Base-by-base conservation (phyloP, 2,329 filamentous ascomycete genomes). In the Hypoxylon sp. region DNA sequence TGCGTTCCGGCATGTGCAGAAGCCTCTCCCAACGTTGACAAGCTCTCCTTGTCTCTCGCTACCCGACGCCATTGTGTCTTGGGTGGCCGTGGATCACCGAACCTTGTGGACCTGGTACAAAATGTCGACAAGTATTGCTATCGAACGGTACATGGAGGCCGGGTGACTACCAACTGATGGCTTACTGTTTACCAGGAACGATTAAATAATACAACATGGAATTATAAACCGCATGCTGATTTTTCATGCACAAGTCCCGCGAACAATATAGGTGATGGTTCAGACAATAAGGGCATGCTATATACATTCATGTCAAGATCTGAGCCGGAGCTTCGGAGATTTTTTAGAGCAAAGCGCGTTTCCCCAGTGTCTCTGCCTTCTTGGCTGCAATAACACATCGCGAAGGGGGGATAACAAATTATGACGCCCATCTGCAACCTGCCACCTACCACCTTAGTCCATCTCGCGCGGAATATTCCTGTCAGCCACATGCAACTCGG, bases 1-100 rank as follows among this genome's bases (percentile, higher is more conserved):
- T 70, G 57, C 62, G 66, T 70, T 62, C 68, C 59, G 60, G 67
- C 59, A 65, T 68, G 65, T 69, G 62, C 63, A 67, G 67, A 64
- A 67, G 53, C 57, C 64, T 68, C 66, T 64, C 51, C 65, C 62
- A 67, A 68, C 57, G 54, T 62, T 62, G 62, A 64, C 53, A 69
- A 61, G 57, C 47, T 65, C 62, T 57, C 47, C 60, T 61, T 49
- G 62, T 50, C 56, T 66, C 62, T 66, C 63, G 65, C 65, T 68
- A 68, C 63, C 65, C 63, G 56, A 68, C 59, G 63, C 56, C 43
- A 54, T 59, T 20, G 47, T 48, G 63, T 49, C 62, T 64, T 68
- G 62, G 62, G 49, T 66, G 61, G 52, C 26, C 62, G 65, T 59
- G 63, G 62, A 66, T 68, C 59, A 68, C 53, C 43, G 48, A 65